These are phyloP conservation scores for Zygosaccharomyces gambellarensis DNA, from an alignment of 805 yeast genomes.

Conservation along the genomic window DNA sequence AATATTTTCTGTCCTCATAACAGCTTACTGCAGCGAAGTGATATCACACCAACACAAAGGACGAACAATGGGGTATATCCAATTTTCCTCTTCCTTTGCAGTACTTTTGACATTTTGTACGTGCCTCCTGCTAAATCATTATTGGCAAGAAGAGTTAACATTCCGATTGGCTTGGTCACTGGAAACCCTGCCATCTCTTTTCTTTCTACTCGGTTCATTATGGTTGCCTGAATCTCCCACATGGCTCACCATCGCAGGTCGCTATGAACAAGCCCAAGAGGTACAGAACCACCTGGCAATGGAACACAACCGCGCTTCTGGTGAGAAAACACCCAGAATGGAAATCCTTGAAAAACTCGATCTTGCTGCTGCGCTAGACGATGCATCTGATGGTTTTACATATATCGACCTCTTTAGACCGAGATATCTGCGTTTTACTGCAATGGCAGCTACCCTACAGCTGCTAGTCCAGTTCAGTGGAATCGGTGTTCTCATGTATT, in stretches of 20 bases:
- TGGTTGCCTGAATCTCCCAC: conserved; percentile 48
- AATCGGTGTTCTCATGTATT: conserved; percentile 41
- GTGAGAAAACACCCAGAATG: conserved; percentile 5
- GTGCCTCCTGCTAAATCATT: conserved; percentile 40
- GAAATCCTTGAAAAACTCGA: conserved; percentile 16
- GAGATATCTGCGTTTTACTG: conserved; percentile 35
- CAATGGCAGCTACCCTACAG: conserved; percentile 39
- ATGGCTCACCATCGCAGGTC: conserved; percentile 42
- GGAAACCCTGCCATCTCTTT: conserved; percentile 46
- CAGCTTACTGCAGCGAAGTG: conserved; percentile 52
- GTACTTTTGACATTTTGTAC: conserved; percentile 52
- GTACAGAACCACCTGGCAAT: conserved; percentile 34
- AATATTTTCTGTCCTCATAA: conserved; percentile 49
- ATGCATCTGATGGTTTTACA: conserved; percentile 10
- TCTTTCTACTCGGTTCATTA: conserved; percentile 9
- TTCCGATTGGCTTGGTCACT: conserved; percentile 65
- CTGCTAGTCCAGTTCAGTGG: conserved; percentile 44
- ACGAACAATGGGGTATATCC: conserved; percentile 49
- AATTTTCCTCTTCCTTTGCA: conserved; percentile 54
- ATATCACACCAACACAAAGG: conserved; percentile 46
- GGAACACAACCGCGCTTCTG: conserved; percentile 11
- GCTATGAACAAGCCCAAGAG: conserved; percentile 38
- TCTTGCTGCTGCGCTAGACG: conserved; percentile 14
- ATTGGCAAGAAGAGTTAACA: conserved; percentile 40
- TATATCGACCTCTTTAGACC: conserved; percentile 33